Evolutionary conservation across 768 basidiomycete species (phyloP).

Genomic region (Boletus vermiculosoides): DNA sequence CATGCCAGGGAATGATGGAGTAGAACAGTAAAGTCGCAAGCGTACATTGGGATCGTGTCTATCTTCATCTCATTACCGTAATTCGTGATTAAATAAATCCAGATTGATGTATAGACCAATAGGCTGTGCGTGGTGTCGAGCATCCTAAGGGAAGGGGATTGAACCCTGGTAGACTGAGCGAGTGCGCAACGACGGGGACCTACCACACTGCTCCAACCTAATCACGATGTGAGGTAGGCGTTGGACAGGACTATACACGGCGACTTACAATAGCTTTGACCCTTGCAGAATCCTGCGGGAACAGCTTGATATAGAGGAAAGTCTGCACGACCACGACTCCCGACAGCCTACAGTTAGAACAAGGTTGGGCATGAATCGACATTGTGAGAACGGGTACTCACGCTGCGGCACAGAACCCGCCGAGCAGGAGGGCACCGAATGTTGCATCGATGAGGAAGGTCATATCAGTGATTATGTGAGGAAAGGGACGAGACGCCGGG

Average conservation of each 20-base stretch:
- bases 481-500: background rate
- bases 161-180: background rate
- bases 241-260: background rate
- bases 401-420: slow-evolving; percentile 31
- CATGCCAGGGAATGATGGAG: background rate
- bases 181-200: background rate
- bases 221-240: background rate
- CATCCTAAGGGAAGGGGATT: slow-evolving; percentile 9
- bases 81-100: slow-evolving; percentile 44
- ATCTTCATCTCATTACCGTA: slow-evolving; percentile 41
- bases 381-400: slow-evolving; percentile 5
- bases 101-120: slow-evolving; percentile 40
- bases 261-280: slow-evolving; percentile 26
- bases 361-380: background rate
- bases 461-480: slow-evolving; percentile 5
- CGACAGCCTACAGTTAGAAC: slow-evolving; percentile 22
- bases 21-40: background rate
- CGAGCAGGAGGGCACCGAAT: slow-evolving; percentile 30
- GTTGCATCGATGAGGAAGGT: slow-evolving; percentile 17
- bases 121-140: slow-evolving; percentile 43
- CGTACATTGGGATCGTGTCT: slow-evolving; percentile 47
- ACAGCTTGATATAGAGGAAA: slow-evolving; percentile 31
- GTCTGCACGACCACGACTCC: slow-evolving; percentile 29
- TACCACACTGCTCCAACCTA: slow-evolving; percentile 32
- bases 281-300: slow-evolving; percentile 22